Evolutionary conservation across 768 basidiomycete genomes (phyloP).

Genomic region (Ramaria sp.): DNA sequence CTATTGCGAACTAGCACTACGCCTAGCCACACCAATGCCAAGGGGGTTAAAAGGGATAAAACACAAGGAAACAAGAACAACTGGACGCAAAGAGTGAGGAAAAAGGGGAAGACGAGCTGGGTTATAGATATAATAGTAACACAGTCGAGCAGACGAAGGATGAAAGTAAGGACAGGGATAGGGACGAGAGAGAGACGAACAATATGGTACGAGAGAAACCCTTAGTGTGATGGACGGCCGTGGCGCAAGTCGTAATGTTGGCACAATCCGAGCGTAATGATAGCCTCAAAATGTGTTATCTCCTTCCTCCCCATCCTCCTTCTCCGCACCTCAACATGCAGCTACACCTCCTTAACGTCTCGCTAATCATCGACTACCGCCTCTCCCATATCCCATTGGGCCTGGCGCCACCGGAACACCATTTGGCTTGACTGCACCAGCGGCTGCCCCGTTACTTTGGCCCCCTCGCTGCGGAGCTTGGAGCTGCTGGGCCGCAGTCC

Average conservation of each 20-base stretch:
- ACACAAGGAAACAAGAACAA: not conserved
- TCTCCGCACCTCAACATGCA: not conserved
- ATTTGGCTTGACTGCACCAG: not conserved
- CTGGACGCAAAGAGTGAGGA: not conserved
- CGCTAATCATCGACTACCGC: conserved; percentile 1
- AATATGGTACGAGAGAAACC: conserved; percentile 1
- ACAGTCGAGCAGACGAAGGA: not conserved
- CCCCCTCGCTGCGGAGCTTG: not conserved
- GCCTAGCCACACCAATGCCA: not conserved
- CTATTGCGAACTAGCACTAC: not conserved
- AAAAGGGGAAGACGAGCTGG: not conserved
- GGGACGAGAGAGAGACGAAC: not conserved
- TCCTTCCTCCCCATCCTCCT: not conserved
- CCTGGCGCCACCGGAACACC: not conserved
- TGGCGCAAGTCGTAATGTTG: not conserved
- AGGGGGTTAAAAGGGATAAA: conserved; percentile 1
- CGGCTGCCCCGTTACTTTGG: conserved; percentile 3
- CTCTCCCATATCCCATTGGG: conserved; percentile 1
- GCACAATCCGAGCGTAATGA: not conserved
- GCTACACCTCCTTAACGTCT: not conserved
- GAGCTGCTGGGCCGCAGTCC: not conserved
- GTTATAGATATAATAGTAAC: conserved; percentile 3
- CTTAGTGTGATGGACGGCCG: not conserved
- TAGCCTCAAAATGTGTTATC: not conserved
- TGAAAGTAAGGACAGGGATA: not conserved